Conservation (phyloP, 1,284 basidiomycete genomes). For the Wolfiporia cocos region DNA sequence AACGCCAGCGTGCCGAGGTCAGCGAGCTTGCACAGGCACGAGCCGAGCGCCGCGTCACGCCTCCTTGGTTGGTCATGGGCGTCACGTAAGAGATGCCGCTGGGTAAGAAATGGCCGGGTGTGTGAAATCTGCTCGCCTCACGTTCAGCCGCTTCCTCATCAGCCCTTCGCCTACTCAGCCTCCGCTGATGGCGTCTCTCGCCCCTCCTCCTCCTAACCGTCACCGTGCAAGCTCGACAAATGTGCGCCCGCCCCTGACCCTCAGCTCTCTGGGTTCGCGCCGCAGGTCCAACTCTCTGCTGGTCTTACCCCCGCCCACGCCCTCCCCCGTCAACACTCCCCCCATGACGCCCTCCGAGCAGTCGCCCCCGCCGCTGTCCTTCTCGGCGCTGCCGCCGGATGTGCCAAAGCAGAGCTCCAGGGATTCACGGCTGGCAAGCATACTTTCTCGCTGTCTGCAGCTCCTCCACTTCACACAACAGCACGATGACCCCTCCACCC, state of each 20-base stretch:
- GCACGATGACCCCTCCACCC: slow-evolving; percentile 15
- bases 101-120: neutral
- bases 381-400: slow-evolving; percentile 10
- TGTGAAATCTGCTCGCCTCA: slow-evolving; percentile 1
- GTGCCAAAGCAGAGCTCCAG: slow-evolving; percentile 18
- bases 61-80: no score
- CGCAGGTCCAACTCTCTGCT: slow-evolving; percentile 38
- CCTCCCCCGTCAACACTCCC: slow-evolving; percentile 20
- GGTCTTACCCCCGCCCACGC: slow-evolving; percentile 24
- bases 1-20: no score
- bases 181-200: slow-evolving; percentile 20
- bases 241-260: slow-evolving; percentile 46
- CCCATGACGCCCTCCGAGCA: slow-evolving; percentile 18
- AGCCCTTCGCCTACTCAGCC: slow-evolving; percentile 14
- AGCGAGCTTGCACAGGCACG: no score
- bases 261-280: slow-evolving; percentile 45
- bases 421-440: neutral
- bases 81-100: slow-evolving; percentile 2
- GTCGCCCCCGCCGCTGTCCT: slow-evolving; percentile 12
- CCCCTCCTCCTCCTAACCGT: slow-evolving; percentile 36
- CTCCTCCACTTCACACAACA: slow-evolving; percentile 36
- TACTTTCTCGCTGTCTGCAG: slow-evolving; percentile 44
- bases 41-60: no score
- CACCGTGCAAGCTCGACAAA: slow-evolving; percentile 58
- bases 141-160: slow-evolving; percentile 8